These are phyloP conservation scores for Bathelium albidoporum DNA, from an alignment of 495 filamentous ascomycete species.

Conservation along the genomic window DNA sequence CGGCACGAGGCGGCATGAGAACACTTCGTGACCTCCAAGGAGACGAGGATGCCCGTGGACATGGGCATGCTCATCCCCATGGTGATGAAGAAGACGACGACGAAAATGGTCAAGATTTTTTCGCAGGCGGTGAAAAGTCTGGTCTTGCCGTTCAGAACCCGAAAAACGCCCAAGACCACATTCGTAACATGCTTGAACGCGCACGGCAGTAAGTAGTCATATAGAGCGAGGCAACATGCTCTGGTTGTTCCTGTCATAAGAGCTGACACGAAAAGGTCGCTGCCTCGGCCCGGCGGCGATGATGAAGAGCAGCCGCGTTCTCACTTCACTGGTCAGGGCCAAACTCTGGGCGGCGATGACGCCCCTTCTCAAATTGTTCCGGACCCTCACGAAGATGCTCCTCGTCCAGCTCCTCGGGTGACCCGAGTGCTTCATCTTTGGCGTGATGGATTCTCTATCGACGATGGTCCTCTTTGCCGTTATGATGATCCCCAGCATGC, in stretches of 20 bases:
- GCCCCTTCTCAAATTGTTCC: constrained; percentile 63
- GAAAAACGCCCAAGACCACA: constrained; percentile 49
- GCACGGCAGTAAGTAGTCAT: constrained; percentile 54
- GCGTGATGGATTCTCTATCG: constrained; percentile 88
- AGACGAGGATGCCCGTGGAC: constrained; percentile 37
- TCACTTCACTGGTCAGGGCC: constrained; percentile 69
- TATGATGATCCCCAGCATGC: constrained; percentile 83
- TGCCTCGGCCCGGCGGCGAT: constrained; percentile 47
- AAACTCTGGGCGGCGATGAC: constrained; percentile 85
- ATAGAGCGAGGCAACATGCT: background rate
- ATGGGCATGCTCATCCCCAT: constrained; percentile 48
- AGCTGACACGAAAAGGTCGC: constrained; percentile 38
- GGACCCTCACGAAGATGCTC: constrained; percentile 41
- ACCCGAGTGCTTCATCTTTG: constrained; percentile 78
- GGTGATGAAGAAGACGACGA: constrained; percentile 52
- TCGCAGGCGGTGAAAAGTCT: constrained; percentile 93
- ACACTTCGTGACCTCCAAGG: constrained; percentile 47
- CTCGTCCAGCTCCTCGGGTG: constrained; percentile 36
- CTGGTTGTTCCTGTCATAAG: background rate
- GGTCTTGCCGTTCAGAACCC: constrained; percentile 93
- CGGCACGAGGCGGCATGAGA: constrained; percentile 39
- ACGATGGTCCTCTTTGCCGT: constrained; percentile 81
- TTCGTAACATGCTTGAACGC: constrained; percentile 71
- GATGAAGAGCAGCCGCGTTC: constrained; percentile 38
- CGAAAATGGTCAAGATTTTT: constrained; percentile 66